Percentiles rank a stretch among this genome's conserved stretches.
Conservation (phyloP, 768 basidiomycete genomes). For the Tulasnella sp. region DNA sequence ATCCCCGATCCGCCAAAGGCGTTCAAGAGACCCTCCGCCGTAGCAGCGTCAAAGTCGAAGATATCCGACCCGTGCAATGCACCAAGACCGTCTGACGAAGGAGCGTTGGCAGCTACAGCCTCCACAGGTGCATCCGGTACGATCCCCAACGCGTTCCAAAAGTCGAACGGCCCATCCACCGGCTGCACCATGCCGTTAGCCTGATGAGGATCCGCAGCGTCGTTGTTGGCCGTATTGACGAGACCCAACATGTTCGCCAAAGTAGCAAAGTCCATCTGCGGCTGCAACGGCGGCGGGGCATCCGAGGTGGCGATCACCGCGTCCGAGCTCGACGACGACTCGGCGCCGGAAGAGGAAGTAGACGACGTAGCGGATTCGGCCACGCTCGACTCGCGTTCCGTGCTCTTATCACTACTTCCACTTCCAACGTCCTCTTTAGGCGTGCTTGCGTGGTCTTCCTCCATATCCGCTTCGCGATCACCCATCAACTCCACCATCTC, state of each 20-base stretch:
- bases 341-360: neutral
- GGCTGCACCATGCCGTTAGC: neutral
- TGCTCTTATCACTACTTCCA: neutral
- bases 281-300: neutral
- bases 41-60: conserved; percentile 3
- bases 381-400: neutral
- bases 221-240: neutral
- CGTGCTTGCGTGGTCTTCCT: neutral
- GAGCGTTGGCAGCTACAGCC: neutral
- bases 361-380: neutral
- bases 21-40: neutral
- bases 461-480: neutral
- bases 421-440: neutral
- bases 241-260: neutral
- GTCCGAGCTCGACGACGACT: neutral
- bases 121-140: neutral
- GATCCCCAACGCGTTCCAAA: conserved; percentile 5
- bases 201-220: neutral
- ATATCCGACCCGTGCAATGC: conserved; percentile 3
- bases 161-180: neutral
- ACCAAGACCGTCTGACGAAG: neutral
- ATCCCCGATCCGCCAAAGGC: neutral
- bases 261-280: neutral
- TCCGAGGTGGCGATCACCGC: neutral
- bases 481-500: neutral